phyloP scores from a whole-genome alignment of 768 basidiomycete genomes.

The Mycena maculata region DNA sequence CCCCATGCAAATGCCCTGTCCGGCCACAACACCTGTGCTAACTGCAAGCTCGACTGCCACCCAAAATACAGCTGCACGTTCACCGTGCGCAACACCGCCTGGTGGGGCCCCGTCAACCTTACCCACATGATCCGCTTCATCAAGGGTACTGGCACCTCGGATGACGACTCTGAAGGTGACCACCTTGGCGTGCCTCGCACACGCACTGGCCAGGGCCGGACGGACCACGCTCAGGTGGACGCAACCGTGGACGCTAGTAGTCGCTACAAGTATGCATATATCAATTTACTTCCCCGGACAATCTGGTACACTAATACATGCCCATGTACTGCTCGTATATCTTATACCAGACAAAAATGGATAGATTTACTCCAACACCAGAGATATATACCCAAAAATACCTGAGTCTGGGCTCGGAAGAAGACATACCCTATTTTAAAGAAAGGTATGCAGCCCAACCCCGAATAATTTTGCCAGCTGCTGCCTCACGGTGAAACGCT shows the following conservation, averaged over 20 bases:
- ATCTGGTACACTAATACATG: neutral
- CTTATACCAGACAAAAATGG: neutral
- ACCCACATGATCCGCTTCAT: neutral
- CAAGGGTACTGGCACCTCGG: neutral
- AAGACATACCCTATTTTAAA: conserved; percentile 1
- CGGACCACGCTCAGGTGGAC: no score
- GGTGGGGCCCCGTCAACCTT: conserved; percentile 7
- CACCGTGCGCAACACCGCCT: neutral
- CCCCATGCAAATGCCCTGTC: neutral
- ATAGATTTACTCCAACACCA: neutral
- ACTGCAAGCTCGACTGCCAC: conserved; percentile 21
- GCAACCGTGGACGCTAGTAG: no score
- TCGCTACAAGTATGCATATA: neutral
- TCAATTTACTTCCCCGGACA: neutral
- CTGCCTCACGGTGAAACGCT: no score
- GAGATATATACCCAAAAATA: neutral
- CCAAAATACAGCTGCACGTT: conserved; percentile 13
- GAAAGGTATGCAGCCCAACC: conserved; percentile 10
- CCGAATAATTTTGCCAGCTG: neutral
- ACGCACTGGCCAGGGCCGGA: neutral
- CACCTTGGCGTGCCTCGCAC: neutral
- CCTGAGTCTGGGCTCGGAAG: conserved; percentile 22
- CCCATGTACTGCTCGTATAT: neutral
- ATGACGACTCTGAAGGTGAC: neutral
- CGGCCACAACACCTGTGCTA: conserved; percentile 9